Base-by-base conservation (phyloP, 2,329 filamentous ascomycete genomes). In the Paracorniculantispora psalliotae region DNA sequence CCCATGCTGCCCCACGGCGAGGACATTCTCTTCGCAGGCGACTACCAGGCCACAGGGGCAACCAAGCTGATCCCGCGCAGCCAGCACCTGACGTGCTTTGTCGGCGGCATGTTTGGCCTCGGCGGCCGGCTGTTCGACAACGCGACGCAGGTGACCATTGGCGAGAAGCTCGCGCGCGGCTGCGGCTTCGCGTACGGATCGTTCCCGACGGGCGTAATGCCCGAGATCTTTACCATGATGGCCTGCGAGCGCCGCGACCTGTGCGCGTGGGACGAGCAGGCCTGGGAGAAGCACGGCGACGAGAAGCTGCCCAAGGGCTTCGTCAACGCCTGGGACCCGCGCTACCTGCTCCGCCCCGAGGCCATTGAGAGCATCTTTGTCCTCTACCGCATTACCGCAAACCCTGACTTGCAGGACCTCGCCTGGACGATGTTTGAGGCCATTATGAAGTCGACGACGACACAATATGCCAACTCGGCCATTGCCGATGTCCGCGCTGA, bases 331-430 rank as follows among this genome's bases (percentile, higher is more conserved):
- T 70, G 74, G 44, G 82, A 87, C 59, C 72, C 76, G 43, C 79
- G 79, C 58, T 90, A 90, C 67, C 82, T 89, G 30, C 77, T 91
- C 47, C 81, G 87, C 59, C 89, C 89, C 21, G 90, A 93, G 73
- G 89, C 89, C 2, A 91, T 93, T 57, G 90, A 93, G 75, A 89
- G 85, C 15, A 83, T 94, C 4, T 93, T 91, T 71, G 82, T 91
- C 68, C 83, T 93, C 77, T 91, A 88, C 70, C 83, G 89, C 59
- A 78, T 90, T 60, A 91, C 88, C 0, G 89, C 88, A 26, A 83
- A 90, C 63, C 64, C 77, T 1, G 74, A 77, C 51, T 88, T 85
- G 80, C 83, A 83, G 67, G 81, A 88, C 60, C 85, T 85, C 68
- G 89, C 87, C 1, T 91, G 89, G 89, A 76, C 77, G 58, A 91